These are phyloP conservation scores for Saturnispora ahearnii DNA, from an alignment of 805 yeast species.

Conservation along the genomic window DNA sequence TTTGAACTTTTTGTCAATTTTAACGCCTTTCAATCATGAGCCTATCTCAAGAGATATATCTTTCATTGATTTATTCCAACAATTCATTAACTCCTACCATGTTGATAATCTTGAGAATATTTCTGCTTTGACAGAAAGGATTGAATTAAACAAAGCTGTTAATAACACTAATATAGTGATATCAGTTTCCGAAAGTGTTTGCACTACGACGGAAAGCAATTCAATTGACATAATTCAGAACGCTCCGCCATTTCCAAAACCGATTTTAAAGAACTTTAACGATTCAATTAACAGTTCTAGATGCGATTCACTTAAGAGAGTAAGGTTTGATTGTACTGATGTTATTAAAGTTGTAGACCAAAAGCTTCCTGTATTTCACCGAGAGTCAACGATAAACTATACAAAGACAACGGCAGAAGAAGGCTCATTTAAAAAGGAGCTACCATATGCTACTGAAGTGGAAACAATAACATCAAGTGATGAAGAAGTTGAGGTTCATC, in stretches of 20 bases:
- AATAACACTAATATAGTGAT: too few species aligned
- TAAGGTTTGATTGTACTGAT: neutral
- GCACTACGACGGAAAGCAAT: neutral
- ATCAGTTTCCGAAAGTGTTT: too few species aligned
- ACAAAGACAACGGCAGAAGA: too few species aligned
- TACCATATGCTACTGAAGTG: too few species aligned
- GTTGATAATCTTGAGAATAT: neutral
- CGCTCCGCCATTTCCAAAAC: neutral
- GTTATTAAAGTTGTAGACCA: neutral
- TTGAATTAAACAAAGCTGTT: too few species aligned
- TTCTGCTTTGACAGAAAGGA: too few species aligned
- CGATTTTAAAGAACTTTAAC: neutral
- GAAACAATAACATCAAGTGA: too few species aligned
- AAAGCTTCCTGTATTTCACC: too few species aligned
- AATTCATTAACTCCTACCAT: neutral
- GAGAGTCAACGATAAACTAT: too few species aligned
- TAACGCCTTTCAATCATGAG: neutral
- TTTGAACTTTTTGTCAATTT: neutral
- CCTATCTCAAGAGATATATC: neutral
- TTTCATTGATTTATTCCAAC: neutral
- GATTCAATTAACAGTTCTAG: neutral
- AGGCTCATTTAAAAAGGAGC: too few species aligned
- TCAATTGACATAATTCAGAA: neutral
- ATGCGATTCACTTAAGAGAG: neutral
- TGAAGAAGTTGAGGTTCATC: too few species aligned